Evolutionary conservation across 768 basidiomycete genomes (phyloP).

Genomic region (Gymnopilus junonius): DNA sequence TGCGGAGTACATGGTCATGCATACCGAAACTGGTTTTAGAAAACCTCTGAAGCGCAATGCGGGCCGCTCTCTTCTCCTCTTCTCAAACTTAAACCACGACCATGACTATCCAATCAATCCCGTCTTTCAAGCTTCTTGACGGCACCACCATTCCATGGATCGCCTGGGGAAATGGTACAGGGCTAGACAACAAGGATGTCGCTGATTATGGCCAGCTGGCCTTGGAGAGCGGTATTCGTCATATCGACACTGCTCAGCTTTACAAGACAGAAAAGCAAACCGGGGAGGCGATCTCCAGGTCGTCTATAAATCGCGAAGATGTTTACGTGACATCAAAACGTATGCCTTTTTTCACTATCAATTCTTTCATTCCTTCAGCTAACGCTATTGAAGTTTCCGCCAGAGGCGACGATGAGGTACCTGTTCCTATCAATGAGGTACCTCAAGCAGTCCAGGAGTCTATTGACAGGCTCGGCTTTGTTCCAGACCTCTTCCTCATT

Average conservation of each 20-base stretch:
- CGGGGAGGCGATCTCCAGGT: conserved; percentile 39
- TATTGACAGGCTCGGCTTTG: conserved; percentile 48
- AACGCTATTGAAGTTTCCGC: conserved; percentile 9
- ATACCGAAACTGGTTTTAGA: not conserved
- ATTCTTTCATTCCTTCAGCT: not conserved
- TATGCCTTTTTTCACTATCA: conserved; percentile 12
- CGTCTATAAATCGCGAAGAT: conserved; percentile 38
- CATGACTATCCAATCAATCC: conserved; percentile 15
- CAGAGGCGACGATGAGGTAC: conserved; percentile 16
- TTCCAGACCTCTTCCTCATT: conserved; percentile 59
- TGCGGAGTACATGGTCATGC: not conserved
- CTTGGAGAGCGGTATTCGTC: conserved; percentile 47
- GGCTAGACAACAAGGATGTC: conserved; percentile 34
- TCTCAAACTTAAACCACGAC: not conserved
- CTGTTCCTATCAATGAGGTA: conserved; percentile 36
- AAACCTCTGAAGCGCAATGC: not conserved
- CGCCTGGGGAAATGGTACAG: conserved; percentile 53
- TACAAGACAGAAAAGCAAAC: conserved; percentile 51
- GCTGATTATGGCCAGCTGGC: conserved; percentile 32
- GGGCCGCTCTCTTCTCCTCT: not conserved
- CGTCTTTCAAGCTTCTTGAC: conserved; percentile 32
- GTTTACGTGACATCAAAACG: conserved; percentile 56
- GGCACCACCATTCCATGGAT: conserved; percentile 49
- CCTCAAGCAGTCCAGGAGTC: conserved; percentile 47
- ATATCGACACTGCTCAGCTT: conserved; percentile 56